Conservation (phyloP, 2,329 filamentous ascomycete species). For the Penicillium sp. region DNA sequence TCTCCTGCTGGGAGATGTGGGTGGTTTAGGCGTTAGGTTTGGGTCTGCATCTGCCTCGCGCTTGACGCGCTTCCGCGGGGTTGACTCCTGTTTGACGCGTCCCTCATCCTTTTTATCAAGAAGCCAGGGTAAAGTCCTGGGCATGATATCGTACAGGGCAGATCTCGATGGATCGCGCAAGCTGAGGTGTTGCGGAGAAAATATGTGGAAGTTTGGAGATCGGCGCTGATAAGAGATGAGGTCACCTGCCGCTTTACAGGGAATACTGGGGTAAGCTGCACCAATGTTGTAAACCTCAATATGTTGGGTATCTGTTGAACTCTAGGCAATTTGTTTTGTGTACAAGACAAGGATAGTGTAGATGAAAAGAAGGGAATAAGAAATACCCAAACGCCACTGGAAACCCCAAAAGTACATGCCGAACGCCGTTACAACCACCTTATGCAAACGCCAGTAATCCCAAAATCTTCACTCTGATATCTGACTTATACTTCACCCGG, state of each 20-base stretch:
- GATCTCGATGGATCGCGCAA: not conserved
- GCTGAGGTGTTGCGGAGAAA: not conserved
- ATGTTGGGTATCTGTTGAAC: conserved; percentile 21
- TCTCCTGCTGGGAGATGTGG: conserved; percentile 11
- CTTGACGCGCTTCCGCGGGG: conserved; percentile 24
- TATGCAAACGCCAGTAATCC: conserved; percentile 1
- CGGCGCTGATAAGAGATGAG: conserved; percentile 23
- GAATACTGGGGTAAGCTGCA: not conserved
- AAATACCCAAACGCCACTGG: conserved; percentile 8
- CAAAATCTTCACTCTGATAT: not conserved
- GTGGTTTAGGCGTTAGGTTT: conserved; percentile 14
- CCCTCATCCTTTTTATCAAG: conserved; percentile 6
- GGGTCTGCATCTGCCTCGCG: conserved; percentile 14
- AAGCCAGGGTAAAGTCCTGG: conserved; percentile 29
- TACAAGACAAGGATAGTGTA: not conserved
- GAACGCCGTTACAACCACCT: not conserved
- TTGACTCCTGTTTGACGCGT: conserved; percentile 17
- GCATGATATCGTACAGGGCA: conserved; percentile 14
- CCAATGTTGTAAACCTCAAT: conserved; percentile 1
- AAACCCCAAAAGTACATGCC: conserved; percentile 8
- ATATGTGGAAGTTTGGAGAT: conserved; percentile 7
- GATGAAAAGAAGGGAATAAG: not conserved
- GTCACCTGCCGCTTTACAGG: conserved; percentile 11
- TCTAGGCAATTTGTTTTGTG: conserved; percentile 10
- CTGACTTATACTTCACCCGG: conserved; percentile 54